Evolutionary conservation across 306 rosid species (phyloP), one percentile per base, ranked within the genome.

Genomic region (Cucurbita pepo): DNA sequence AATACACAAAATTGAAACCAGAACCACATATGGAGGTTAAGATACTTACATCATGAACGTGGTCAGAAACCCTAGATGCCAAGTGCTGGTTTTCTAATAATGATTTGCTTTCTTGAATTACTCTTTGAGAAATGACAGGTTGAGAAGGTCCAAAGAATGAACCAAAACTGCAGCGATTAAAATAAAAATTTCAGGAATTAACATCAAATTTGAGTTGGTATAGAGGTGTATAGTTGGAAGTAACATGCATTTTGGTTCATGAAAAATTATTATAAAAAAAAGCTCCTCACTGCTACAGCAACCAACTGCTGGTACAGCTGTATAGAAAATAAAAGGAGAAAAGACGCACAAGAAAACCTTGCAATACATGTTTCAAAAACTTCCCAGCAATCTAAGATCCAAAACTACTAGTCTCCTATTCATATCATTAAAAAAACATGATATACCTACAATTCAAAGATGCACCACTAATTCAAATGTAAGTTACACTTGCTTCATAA

Each of bases 101-200:
- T 1, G 96, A 90, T 83, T 88, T 90, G 91, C 96, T 88, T 87
- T 92, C 98, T 82, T 90, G 96, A 64, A 92, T 92, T 47, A 92
- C 98, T 85, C 98, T 81, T 47, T 83, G 86, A 50, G 98, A 84
- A 74, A 92, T 88, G 76, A 84, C 85, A 21, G 98, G 96, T 77
- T 85, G 88, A 74, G 96, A 86, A 44, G 96, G 91, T 54, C 96
- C 98, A 77, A 92, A 92, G 84, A 92, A 92, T 10, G 96, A 88
- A 36, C 98, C 98, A 76, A 74, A 92, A 82, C 98, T 92, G 96
- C 88, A 82, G 72, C 40, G 64, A 60, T 73, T 30, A 72, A 66
- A 21, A 60, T n/a, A 75, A 73, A 64, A 72, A 19, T 14, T 66
- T 10, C 56, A 58, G 77, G 71, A 64, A 77, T 73, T 78, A 57